Percentiles rank a stretch among this genome's conserved stretches.
Conservation (phyloP, 352 stramenopile genomes). For the Globisporangium splendens region DNA sequence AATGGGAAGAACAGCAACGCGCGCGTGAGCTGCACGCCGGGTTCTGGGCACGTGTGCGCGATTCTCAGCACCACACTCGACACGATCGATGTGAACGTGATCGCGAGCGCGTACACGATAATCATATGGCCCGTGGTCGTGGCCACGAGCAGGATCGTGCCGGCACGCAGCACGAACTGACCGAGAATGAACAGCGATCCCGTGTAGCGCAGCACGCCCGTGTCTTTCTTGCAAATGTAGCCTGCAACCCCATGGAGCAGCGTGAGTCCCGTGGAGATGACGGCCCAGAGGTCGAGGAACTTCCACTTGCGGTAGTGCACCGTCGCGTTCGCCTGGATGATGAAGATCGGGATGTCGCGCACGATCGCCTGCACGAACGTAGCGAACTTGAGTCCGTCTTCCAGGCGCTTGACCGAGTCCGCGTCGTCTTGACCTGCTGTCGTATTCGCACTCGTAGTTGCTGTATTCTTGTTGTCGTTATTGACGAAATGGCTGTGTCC, state of each 20-base stretch:
- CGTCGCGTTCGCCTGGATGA: conserved; percentile 71
- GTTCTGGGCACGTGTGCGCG: conserved; percentile 30
- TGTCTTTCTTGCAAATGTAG: conserved; percentile 50
- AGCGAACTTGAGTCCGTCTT: conserved; percentile 36
- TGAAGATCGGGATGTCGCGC: conserved; percentile 66
- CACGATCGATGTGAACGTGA: conserved; percentile 34
- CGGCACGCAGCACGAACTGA: conserved; percentile 58
- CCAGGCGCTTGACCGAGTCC: conserved; percentile 15
- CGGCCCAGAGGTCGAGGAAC: conserved; percentile 55
- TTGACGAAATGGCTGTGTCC: background rate
- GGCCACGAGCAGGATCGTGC: conserved; percentile 59
- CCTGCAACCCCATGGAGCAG: conserved; percentile 35
- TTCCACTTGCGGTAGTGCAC: conserved; percentile 83
- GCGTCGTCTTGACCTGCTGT: conserved; percentile 8
- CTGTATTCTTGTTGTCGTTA: background rate
- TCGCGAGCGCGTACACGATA: conserved; percentile 27
- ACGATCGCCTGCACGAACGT: conserved; percentile 70
- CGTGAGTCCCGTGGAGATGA: conserved; percentile 46
- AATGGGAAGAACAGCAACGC: conserved; percentile 64
- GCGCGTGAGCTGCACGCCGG: conserved; percentile 32
- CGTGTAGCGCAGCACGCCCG: conserved; percentile 22
- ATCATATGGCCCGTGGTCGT: conserved; percentile 53
- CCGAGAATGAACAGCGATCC: conserved; percentile 46
- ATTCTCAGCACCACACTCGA: conserved; percentile 31
- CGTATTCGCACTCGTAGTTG: background rate